A percentile compares a stretch with the other conserved stretches of the same genome.
Evolutionary conservation across 345 rosid genomes (phyloP).

Genomic region (Hibiscus syriacus): DNA sequence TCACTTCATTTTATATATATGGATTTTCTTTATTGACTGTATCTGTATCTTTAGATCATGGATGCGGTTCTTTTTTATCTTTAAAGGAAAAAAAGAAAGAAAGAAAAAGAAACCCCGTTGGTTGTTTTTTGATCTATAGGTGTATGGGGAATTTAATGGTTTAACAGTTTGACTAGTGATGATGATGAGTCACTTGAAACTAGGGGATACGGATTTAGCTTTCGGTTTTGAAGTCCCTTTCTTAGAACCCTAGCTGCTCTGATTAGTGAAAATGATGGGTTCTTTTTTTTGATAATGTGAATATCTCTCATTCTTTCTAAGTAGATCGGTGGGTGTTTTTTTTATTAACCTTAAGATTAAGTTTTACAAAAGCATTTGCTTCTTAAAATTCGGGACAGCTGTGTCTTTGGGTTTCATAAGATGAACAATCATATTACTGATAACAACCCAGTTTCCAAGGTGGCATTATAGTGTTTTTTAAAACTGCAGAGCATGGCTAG

Average conservation of each 20-base stretch:
- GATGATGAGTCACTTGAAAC: not conserved
- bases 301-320: no score
- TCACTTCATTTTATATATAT: not conserved
- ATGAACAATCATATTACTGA: not conserved
- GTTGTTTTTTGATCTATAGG: not conserved
- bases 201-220: slow-evolving; percentile 2
- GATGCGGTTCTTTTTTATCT: not conserved
- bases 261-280: not conserved
- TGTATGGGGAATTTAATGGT: not conserved
- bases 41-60: not conserved
- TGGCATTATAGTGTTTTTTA: not conserved
- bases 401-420: not conserved
- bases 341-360: not conserved
- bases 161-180: not conserved
- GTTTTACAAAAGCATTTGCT: not conserved
- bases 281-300: not conserved
- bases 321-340: no score
- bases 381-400: not conserved
- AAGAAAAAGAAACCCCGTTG: not conserved
- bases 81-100: not conserved
- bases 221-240: not conserved
- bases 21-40: not conserved
- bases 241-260: slow-evolving; percentile 5
- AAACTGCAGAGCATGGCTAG: no score
- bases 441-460: not conserved